Conservation (phyloP, 805 yeast genomes). For the Pichia cabralensis region DNA sequence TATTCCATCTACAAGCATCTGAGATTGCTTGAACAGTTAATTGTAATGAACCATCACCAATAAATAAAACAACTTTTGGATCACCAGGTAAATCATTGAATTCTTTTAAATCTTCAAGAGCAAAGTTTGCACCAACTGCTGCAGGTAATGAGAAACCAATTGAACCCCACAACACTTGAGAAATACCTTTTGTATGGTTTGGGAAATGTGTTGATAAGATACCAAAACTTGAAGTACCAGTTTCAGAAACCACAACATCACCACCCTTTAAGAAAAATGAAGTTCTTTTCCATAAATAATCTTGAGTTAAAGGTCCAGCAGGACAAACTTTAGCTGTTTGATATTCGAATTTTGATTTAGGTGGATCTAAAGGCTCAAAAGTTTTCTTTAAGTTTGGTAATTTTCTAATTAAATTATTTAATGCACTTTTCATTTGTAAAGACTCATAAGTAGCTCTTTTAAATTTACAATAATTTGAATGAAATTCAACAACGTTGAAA, state of each 20-base stretch:
- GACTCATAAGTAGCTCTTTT: constrained; percentile 62
- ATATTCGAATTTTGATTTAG: constrained; percentile 28
- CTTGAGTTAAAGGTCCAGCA: constrained; percentile 42
- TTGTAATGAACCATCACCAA: constrained; percentile 72
- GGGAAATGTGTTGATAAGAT: constrained; percentile 60
- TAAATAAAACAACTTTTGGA: constrained; percentile 55
- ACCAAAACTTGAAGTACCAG: constrained; percentile 72
- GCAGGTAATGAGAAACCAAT: constrained; percentile 67
- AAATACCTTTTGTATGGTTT: constrained; percentile 48
- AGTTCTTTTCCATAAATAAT: constrained; percentile 59
- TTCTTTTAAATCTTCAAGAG: constrained; percentile 35
- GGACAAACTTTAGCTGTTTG: constrained; percentile 37
- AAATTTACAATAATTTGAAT: constrained; percentile 65
- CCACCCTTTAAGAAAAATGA: constrained; percentile 56
- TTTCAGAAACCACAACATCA: constrained; percentile 59
- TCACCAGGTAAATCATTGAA: constrained; percentile 7
- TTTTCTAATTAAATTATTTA: constrained; percentile 32
- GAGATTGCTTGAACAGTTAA: constrained; percentile 67
- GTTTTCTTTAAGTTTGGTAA: constrained; percentile 26
- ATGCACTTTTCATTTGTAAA: constrained; percentile 55
- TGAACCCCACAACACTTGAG: constrained; percentile 71
- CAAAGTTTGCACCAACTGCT: constrained; percentile 57
- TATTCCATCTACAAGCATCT: constrained; percentile 56
- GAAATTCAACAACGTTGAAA: constrained; percentile 68
- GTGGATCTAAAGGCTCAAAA: constrained; percentile 46